These are phyloP conservation scores for Trametes elegans DNA, from an alignment of 768 basidiomycete genomes.

Conservation along the genomic window DNA sequence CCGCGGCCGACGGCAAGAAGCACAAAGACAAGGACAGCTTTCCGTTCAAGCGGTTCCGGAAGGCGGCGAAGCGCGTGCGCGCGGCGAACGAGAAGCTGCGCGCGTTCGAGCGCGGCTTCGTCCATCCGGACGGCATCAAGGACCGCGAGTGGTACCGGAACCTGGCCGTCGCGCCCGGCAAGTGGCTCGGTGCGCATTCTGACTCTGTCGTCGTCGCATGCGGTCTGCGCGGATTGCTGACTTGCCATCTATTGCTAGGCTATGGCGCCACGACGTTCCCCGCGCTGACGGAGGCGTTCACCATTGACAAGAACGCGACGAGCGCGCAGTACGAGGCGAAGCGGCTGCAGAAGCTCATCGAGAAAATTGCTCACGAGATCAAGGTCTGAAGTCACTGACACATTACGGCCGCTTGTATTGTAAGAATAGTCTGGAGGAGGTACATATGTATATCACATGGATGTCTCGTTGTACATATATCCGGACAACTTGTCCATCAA, in stretches of 20 bases:
- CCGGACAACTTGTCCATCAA: too few relatives aligned
- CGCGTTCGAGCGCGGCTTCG: conserved; percentile 77
- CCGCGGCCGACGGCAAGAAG: not conserved
- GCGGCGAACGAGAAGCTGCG: conserved; percentile 64
- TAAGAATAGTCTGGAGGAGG: not conserved
- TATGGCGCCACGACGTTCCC: conserved; percentile 87
- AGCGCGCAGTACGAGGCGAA: conserved; percentile 59
- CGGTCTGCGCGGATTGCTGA: not conserved
- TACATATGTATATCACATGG: not conserved
- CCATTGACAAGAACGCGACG: conserved; percentile 61
- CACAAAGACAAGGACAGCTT: conserved; percentile 10
- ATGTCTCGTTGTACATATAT: too few relatives aligned
- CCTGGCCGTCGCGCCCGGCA: conserved; percentile 83
- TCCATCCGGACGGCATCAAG: conserved; percentile 72
- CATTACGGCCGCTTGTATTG: not conserved
- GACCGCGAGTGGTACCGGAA: conserved; percentile 86
- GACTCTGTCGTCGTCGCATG: not conserved
- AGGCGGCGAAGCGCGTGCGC: conserved; percentile 57
- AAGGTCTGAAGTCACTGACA: conserved; percentile 1
- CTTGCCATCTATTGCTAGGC: conserved; percentile 42
- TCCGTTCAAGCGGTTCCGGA: conserved; percentile 42
- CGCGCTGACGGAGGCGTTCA: conserved; percentile 73
- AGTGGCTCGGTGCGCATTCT: conserved; percentile 65
- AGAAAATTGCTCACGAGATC: conserved; percentile 24
- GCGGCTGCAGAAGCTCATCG: conserved; percentile 54